A percentile compares a stretch with the other conserved stretches of the same genome.
phyloP scores from a whole-genome alignment of 176 grass and related monocot genomes.

The Panicum miliaceum region DNA sequence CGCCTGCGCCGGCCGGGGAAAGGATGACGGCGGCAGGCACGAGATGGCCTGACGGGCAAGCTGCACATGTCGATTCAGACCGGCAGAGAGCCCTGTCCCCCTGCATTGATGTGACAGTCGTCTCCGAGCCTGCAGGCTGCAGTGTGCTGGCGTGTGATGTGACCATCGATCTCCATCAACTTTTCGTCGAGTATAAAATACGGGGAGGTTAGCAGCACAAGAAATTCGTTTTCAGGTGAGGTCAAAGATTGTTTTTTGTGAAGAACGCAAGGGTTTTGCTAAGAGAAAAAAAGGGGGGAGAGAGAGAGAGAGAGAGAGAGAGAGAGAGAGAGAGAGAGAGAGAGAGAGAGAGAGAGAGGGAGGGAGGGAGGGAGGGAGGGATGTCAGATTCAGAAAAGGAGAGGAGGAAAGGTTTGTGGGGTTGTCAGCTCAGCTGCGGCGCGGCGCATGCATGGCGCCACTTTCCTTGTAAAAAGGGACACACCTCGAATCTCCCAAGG shows the following conservation, averaged over 20 bases:
- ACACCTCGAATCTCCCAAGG: conserved; percentile 24
- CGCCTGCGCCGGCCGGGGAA: not conserved
- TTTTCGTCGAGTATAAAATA: too few relatives aligned
- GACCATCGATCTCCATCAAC: not conserved
- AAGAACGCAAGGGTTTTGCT: not conserved
- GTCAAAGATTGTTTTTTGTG: not conserved
- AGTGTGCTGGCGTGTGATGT: not conserved
- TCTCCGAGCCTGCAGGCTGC: not conserved
- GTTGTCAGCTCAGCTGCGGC: not conserved
- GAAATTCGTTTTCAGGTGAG: not conserved
- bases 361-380: rapidly evolving
- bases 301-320: too few relatives aligned
- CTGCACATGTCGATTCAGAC: conserved; percentile 28
- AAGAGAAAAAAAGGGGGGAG: not conserved
- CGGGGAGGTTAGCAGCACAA: too few relatives aligned
- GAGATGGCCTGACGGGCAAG: not conserved
- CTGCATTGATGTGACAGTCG: conserved; percentile 21
- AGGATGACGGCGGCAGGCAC: conserved; percentile 17
- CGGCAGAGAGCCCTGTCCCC: not conserved
- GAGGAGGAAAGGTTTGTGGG: not conserved
- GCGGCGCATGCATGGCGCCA: not conserved
- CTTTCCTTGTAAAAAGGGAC: conserved; percentile 1
- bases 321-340: too few relatives aligned
- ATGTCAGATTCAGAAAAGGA: not conserved
- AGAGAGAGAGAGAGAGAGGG: too few relatives aligned